Evolutionary conservation across 129 eudicot species (phyloP), one percentile per base, ranked within the genome.

Genomic region (Pseudognaphalium luteoalbum): DNA sequence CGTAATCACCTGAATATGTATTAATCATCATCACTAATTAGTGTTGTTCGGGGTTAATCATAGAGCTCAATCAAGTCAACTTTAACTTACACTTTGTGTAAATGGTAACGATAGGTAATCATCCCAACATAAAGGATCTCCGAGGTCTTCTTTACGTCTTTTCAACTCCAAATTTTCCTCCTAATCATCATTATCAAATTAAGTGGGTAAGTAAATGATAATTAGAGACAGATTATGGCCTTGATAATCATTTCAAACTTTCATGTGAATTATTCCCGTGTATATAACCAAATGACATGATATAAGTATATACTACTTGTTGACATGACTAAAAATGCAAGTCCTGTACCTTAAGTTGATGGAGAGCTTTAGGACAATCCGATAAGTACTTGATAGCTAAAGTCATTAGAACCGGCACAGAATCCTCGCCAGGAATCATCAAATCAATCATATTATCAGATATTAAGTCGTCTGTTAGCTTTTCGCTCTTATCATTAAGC

Each of bases 361-460:
- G 82, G 66, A 94, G 93, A 67, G 98, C 97, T 58, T 85, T 63
- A 5, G 97, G 98, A 80, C 80, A 87, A 81, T 94, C 97, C 0
- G 97, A 88, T 11, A 94, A 86, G 88, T 85, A 91, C 73, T 91
- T 94, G 57, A 91, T 79, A 19, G 97, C 93, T 42, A 94, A 85
- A 58, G 98, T 86, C 6, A 94, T 86, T 32, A 91, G 93, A 35
- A 85, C 71, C 4, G 98, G 98, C 7, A 94, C 98, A 0, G 98
- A 94, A 78, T 94, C 98, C 70, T 94, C 98, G 21, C 98, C 98
- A 4, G 98, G 98, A 81, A 94, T 94, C 98, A 94, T 94, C 84
- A 94, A 84, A 75, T 94, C 98, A 37, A 94, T 86, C 86, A 94
- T 81, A 78, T 94, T 94, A 73, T 91, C 96, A 0, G 96, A 85